phyloP scores from a whole-genome alignment of 208 protist species.

The Dictyostelium gargantuum region DNA sequence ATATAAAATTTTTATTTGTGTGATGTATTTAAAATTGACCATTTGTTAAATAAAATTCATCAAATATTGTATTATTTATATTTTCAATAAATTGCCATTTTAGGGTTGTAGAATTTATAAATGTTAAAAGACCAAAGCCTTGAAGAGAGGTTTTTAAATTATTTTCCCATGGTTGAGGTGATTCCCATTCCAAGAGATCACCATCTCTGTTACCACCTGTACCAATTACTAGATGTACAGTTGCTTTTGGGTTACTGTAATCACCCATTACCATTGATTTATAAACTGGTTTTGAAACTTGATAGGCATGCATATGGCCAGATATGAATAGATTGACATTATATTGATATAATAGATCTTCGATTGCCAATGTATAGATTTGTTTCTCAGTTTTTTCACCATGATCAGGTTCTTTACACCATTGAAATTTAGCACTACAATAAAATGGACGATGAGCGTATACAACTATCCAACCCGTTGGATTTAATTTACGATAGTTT shows the following conservation, averaged over 20 bases:
- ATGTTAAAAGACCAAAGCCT: not conserved
- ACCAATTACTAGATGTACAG: not conserved
- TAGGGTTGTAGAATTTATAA: not conserved
- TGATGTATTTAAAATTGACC: not conserved
- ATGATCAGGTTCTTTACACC: not conserved
- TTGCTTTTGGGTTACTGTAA: not conserved
- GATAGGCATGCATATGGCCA: slow-evolving; percentile 5
- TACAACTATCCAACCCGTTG: slow-evolving; percentile 21
- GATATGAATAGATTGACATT: slow-evolving; percentile 19
- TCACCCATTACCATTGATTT: not conserved
- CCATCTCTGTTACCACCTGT: slow-evolving; percentile 7
- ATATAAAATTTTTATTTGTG: not conserved
- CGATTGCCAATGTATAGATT: not conserved
- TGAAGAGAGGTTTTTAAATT: not conserved
- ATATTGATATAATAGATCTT: slow-evolving; percentile 3
- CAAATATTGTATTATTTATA: not conserved
- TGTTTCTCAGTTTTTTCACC: not conserved
- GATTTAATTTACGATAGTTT: not conserved
- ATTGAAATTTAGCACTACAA: not conserved
- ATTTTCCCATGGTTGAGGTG: not conserved
- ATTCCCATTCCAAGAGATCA: not conserved
- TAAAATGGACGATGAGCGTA: slow-evolving; percentile 24
- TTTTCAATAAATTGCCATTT: slow-evolving; percentile 12
- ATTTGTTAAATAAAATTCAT: not conserved
- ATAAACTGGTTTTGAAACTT: not conserved